These are phyloP conservation scores for Mallotus nudiflorus DNA, from an alignment of 345 rosid species.

Conservation along the genomic window DNA sequence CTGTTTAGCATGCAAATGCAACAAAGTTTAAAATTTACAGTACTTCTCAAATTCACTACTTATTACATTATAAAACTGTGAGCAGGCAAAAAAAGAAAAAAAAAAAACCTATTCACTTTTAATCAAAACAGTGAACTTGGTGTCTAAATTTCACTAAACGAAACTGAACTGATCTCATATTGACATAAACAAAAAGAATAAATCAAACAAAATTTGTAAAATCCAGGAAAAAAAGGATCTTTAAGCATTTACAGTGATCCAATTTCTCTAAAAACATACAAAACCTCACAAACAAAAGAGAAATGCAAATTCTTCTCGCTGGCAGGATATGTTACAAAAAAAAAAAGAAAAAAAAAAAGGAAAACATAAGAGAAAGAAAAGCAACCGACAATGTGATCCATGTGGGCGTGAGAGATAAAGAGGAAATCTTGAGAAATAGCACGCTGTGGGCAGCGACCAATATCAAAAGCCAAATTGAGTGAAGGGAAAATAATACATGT, in stretches of 20 bases:
- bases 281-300: not conserved
- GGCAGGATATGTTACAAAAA: no score
- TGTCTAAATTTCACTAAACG: no score
- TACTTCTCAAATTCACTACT: not conserved
- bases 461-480: constrained; percentile 79
- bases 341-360: not conserved
- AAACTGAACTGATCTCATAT: not conserved
- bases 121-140: not conserved
- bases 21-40: not conserved
- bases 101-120: not conserved
- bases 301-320: not conserved
- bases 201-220: not conserved
- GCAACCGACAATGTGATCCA: constrained; percentile 86
- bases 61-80: not conserved
- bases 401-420: constrained; percentile 90
- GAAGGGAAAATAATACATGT: constrained; percentile 88
- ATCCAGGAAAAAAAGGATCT: no score
- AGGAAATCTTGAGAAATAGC: constrained; percentile 89
- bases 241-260: no score
- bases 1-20: not conserved
- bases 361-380: not conserved
- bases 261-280: no score
- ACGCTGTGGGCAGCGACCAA: constrained; percentile 91
- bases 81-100: not conserved
- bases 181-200: not conserved